Conservation (phyloP, 495 filamentous ascomycete species). For the Parachaetomium inaequale region DNA sequence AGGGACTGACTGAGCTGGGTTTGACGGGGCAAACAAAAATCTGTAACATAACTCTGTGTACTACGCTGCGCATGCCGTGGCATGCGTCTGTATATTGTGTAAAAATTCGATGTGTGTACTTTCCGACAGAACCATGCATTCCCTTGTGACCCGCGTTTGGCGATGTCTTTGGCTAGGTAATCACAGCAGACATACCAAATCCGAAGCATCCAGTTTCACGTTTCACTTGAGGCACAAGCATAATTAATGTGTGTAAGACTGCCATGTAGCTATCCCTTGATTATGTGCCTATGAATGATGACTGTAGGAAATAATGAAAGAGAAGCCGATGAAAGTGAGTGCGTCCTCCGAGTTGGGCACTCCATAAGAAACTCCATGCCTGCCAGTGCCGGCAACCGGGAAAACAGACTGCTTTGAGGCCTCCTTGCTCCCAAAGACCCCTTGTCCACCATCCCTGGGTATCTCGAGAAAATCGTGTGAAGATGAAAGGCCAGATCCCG, state of each 20-base stretch:
- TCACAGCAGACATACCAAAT: too few species aligned
- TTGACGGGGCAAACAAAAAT: background rate
- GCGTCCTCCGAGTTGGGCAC: constrained; percentile 7
- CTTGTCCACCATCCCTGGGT: background rate
- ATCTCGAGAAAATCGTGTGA: background rate
- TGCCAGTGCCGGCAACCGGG: background rate
- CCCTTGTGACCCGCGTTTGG: too few species aligned
- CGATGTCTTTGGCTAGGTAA: too few species aligned
- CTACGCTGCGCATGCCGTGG: background rate
- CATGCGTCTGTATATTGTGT: too few species aligned
- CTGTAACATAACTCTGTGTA: background rate
- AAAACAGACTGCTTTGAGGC: background rate
- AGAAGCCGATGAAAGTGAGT: background rate
- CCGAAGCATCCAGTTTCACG: background rate
- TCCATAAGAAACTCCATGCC: background rate
- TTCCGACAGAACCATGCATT: too few species aligned
- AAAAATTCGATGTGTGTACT: too few species aligned
- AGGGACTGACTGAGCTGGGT: background rate
- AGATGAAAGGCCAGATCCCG: background rate
- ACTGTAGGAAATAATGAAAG: background rate
- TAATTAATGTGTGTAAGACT: background rate
- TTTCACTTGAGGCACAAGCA: background rate
- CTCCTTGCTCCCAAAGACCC: background rate
- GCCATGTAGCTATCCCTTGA: constrained; percentile 2
- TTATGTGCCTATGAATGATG: background rate